Conservation (phyloP, 1,284 basidiomycete species). For the Gymnopus androsaceus region DNA sequence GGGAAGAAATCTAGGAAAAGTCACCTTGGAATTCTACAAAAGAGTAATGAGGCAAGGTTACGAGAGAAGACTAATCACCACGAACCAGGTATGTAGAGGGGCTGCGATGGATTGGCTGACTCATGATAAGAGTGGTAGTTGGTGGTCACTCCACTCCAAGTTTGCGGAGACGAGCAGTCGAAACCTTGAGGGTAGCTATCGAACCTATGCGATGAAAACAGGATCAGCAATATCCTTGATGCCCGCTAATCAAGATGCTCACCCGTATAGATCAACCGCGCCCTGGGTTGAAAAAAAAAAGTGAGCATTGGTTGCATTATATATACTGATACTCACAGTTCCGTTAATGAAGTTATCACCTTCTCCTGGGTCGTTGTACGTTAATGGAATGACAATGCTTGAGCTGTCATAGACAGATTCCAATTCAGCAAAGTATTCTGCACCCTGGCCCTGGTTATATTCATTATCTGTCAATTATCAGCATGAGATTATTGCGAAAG, state of each 20-base stretch:
- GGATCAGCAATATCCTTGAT: conserved; percentile 26
- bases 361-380: conserved; percentile 20
- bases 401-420: background rate
- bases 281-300: conserved; percentile 34
- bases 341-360: conserved; percentile 48
- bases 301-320: background rate
- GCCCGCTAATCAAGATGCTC: background rate
- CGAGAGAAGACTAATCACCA: conserved; percentile 14
- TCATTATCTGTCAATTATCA: conserved; percentile 50
- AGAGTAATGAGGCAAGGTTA: conserved; percentile 36
- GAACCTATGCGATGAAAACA: background rate
- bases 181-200: conserved; percentile 60
- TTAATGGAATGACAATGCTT: conserved; percentile 2
- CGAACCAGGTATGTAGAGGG: conserved; percentile 1
- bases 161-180: conserved; percentile 52
- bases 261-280: conserved; percentile 46
- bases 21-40: background rate
- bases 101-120: conserved; percentile 11
- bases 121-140: conserved; percentile 9
- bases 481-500: background rate
- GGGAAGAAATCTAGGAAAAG: too few relatives aligned
- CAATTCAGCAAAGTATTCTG: conserved; percentile 6
- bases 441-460: conserved; percentile 45
- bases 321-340: conserved; percentile 23
- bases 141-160: conserved; percentile 35